phyloP scores from a whole-genome alignment of 371 early-diverging fungal genomes.

The Rhizopus arrhizus region DNA sequence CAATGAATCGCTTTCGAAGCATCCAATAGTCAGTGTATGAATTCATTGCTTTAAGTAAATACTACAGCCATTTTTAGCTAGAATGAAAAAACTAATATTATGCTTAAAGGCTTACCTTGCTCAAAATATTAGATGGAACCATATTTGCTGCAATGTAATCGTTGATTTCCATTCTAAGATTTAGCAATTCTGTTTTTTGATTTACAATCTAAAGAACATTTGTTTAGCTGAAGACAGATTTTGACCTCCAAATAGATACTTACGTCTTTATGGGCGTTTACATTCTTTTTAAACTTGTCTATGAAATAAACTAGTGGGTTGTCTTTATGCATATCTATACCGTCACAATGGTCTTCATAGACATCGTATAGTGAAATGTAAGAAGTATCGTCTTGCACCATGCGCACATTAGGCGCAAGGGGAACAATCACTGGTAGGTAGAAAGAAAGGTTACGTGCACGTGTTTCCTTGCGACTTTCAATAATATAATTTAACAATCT shows the following conservation, averaged over 20 bases:
- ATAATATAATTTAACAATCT: conserved; percentile 84
- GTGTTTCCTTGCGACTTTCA: conserved; percentile 75
- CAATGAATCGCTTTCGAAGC: conserved; percentile 89
- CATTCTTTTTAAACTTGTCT: conserved; percentile 58
- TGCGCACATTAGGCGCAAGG: conserved; percentile 86
- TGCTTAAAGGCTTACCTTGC: conserved; percentile 47
- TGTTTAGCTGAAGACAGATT: not conserved
- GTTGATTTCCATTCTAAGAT: conserved; percentile 79
- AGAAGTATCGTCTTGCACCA: conserved; percentile 89
- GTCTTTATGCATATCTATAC: conserved; percentile 71
- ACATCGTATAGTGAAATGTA: conserved; percentile 84
- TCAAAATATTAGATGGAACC: conserved; percentile 82
- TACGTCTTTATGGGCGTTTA: conserved; percentile 45
- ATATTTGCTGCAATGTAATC: conserved; percentile 75
- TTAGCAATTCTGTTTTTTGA: conserved; percentile 70
- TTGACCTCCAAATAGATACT: conserved; percentile 1
- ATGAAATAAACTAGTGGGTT: conserved; percentile 78
- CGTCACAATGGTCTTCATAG: conserved; percentile 81
- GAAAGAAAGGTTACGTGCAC: conserved; percentile 81
- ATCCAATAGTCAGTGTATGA: conserved; percentile 89
- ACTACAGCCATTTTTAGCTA: conserved; percentile 32
- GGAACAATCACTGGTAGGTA: conserved; percentile 91
- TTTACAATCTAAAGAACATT: conserved; percentile 22
- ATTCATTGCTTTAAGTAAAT: conserved; percentile 67
- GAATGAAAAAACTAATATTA: not conserved